phyloP scores from a whole-genome alignment of 129 eudicot species.

The Pittosporum tobira region DNA sequence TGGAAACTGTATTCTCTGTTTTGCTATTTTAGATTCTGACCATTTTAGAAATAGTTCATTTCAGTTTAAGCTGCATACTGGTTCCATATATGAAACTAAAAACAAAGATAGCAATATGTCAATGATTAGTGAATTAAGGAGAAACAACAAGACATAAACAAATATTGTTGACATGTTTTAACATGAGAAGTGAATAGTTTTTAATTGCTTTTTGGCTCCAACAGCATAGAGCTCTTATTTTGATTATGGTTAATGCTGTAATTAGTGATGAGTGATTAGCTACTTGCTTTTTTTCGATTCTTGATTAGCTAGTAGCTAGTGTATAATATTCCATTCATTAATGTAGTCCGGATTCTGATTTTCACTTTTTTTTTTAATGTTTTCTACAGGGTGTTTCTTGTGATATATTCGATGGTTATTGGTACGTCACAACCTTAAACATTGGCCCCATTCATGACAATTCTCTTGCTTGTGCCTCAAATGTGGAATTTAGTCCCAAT shows the following conservation, averaged over 20 bases:
- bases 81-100: too few species aligned
- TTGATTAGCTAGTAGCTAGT: not conserved
- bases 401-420: slow-evolving; percentile 35
- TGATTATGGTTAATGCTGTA: not conserved
- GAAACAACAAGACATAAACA: not conserved
- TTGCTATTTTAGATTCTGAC: not conserved
- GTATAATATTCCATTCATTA: not conserved
- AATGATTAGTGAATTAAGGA: too few species aligned
- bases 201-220: too few species aligned
- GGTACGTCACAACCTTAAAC: slow-evolving; percentile 32
- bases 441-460: slow-evolving; percentile 35
- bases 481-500: slow-evolving; percentile 21
- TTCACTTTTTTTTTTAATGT: not conserved
- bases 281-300: not conserved
- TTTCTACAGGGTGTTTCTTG: slow-evolving; percentile 35
- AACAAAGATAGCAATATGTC: too few species aligned
- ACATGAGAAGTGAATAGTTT: too few species aligned
- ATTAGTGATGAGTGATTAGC: too few species aligned
- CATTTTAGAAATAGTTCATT: too few species aligned
- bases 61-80: too few species aligned
- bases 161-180: not conserved
- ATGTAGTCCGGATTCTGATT: not conserved
- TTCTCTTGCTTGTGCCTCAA: slow-evolving; percentile 26
- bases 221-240: too few species aligned
- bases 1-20: too few species aligned